A percentile compares a stretch with the other conserved stretches of the same genome.
Evolutionary conservation across 1,284 basidiomycete species (phyloP).

Genomic region (Cystobasidium pallidum): DNA sequence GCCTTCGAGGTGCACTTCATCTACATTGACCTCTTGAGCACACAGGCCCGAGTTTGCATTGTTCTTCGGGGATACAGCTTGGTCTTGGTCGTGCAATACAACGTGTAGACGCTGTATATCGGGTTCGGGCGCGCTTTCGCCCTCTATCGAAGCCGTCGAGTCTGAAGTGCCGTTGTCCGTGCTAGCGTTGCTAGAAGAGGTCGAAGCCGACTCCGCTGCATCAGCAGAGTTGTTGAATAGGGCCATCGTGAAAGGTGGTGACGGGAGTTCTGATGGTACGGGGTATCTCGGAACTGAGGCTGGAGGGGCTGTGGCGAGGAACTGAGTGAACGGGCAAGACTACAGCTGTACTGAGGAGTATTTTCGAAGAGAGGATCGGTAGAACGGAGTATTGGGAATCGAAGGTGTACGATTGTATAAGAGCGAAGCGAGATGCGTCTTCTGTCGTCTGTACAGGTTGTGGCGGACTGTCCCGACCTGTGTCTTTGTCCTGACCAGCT

Average conservation of each 20-base stretch:
- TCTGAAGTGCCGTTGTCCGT: not conserved
- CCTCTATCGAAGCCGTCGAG: conserved; percentile 22
- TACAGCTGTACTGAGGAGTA: too few species aligned
- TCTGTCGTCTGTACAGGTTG: conserved; percentile 5
- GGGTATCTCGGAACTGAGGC: not conserved
- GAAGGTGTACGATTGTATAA: too few species aligned
- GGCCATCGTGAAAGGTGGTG: conserved; percentile 1
- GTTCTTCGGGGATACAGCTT: not conserved
- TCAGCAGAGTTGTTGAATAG: conserved; percentile 8
- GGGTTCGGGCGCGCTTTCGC: conserved; percentile 21
- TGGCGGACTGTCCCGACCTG: not conserved
- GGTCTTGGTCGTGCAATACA: not conserved
- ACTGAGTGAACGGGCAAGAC: too few species aligned
- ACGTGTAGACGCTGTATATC: conserved; percentile 15
- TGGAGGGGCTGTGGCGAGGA: not conserved
- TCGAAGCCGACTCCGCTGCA: not conserved
- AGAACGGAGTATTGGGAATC: not conserved
- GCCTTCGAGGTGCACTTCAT: not conserved
- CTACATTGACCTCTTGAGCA: not conserved
- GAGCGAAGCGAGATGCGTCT: not conserved
- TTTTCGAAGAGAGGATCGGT: too few species aligned
- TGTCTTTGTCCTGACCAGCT: not conserved
- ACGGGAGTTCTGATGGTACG: not conserved
- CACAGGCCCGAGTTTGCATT: not conserved
- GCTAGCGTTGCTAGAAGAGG: not conserved